Evolutionary conservation across 2,329 filamentous ascomycete species (phyloP).

Genomic region (Verticillium zaregamsianum): DNA sequence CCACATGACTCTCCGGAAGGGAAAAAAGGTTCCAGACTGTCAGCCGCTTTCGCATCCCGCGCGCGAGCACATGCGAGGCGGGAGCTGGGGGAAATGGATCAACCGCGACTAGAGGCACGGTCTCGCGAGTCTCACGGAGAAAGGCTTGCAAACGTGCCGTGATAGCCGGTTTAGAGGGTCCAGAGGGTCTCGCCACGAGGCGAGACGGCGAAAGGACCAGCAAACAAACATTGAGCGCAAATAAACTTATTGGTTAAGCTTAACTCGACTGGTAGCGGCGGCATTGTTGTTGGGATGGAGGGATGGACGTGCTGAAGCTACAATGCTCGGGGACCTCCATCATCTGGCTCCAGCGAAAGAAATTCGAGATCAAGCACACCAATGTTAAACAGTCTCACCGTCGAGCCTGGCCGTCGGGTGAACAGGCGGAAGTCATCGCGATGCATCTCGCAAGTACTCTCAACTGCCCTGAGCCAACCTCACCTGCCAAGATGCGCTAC

Average conservation of each 20-base stretch:
- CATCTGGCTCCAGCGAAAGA: not conserved
- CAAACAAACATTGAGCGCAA: not conserved
- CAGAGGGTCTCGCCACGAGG: not conserved
- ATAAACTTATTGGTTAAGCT: conserved; percentile 3
- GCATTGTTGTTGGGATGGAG: not conserved
- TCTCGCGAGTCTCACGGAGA: not conserved
- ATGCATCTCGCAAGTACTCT: not conserved
- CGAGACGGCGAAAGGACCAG: not conserved
- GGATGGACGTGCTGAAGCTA: not conserved
- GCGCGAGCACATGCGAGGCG: not conserved
- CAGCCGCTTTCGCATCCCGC: not conserved
- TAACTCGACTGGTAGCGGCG: not conserved
- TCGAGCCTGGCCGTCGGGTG: not conserved
- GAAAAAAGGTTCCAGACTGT: not conserved
- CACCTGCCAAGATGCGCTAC: not conserved
- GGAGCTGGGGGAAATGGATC: not conserved
- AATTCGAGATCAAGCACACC: not conserved
- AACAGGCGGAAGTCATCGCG: not conserved
- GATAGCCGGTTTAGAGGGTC: conserved; percentile 1
- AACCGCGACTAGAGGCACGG: not conserved
- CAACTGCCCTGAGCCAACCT: not conserved
- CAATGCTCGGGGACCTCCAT: not conserved
- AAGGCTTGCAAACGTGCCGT: not conserved
- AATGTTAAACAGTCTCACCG: not conserved
- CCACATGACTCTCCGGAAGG: not conserved